Conservation (phyloP, 768 basidiomycete species). For the Plicaturopsis crispa region DNA sequence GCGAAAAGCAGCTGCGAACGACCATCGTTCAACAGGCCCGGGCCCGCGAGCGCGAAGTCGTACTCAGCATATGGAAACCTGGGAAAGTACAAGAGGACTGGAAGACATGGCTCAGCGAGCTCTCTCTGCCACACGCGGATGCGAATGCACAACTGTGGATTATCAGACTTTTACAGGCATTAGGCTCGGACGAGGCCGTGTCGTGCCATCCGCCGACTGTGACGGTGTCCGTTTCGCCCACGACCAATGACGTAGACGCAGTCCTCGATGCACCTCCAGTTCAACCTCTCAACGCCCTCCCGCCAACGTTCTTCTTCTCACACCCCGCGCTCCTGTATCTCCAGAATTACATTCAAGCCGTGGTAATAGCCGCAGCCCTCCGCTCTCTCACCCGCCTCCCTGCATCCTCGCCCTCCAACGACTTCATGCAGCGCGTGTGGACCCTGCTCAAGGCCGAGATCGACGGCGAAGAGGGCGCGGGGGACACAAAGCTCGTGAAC, state of each 20-base stretch:
- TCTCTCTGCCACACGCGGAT: not conserved
- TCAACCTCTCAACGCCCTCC: conserved; percentile 37
- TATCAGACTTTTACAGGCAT: conserved; percentile 35
- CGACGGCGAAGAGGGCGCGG: conserved; percentile 21
- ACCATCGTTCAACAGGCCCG: conserved; percentile 47
- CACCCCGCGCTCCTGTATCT: conserved; percentile 43
- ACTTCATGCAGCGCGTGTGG: conserved; percentile 60
- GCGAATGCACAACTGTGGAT: conserved; percentile 31
- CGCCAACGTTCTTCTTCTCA: conserved; percentile 61
- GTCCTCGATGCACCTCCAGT: not conserved
- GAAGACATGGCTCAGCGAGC: conserved; percentile 15
- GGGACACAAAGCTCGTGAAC: conserved; percentile 51
- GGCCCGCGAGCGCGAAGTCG: conserved; percentile 43
- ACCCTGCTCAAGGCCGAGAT: conserved; percentile 54
- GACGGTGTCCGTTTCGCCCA: conserved; percentile 6
- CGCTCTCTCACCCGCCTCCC: conserved; percentile 46
- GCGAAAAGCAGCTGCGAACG: conserved; percentile 47
- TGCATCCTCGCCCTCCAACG: conserved; percentile 9
- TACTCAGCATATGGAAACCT: conserved; percentile 42
- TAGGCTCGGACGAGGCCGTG: conserved; percentile 36
- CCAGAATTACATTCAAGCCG: conserved; percentile 67
- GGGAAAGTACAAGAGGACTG: conserved; percentile 16
- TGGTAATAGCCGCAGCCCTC: conserved; percentile 57
- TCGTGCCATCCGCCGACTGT: conserved; percentile 22
- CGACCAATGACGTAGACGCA: not conserved